phyloP scores from a whole-genome alignment of 192 early-diverging fungal genomes.

The Linderina pennispora region DNA sequence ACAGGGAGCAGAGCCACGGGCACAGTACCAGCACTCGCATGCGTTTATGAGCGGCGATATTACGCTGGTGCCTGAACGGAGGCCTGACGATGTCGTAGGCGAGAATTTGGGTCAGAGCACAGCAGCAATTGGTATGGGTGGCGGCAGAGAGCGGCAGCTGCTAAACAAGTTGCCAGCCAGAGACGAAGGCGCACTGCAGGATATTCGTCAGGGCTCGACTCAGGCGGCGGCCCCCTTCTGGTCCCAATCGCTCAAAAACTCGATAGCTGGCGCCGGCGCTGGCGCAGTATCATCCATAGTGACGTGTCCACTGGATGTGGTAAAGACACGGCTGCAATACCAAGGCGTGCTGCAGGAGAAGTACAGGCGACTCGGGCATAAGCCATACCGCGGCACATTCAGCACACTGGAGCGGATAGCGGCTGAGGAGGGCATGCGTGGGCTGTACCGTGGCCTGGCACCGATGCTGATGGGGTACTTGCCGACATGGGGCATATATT shows the following conservation, averaged over 20 bases:
- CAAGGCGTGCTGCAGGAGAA: conserved; percentile 47
- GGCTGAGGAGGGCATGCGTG: conserved; percentile 75
- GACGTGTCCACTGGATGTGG: conserved; percentile 89
- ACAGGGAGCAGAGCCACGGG: neutral
- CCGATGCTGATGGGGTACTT: conserved; percentile 86
- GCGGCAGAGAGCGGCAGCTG: too few species aligned
- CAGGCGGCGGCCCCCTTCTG: neutral
- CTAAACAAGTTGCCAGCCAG: too few species aligned
- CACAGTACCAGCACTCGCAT: too few species aligned
- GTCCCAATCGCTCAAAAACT: conserved; percentile 53
- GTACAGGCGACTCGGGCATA: conserved; percentile 14
- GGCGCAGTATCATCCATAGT: conserved; percentile 77
- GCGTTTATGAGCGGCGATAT: too few species aligned
- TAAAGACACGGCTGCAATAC: conserved; percentile 92
- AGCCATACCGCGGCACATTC: conserved; percentile 44
- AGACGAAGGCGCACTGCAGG: too few species aligned
- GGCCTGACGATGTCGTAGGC: too few species aligned
- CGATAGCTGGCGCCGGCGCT: conserved; percentile 76
- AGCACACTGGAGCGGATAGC: conserved; percentile 67
- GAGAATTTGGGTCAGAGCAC: too few species aligned
- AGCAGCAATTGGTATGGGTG: too few species aligned
- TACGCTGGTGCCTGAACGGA: too few species aligned
- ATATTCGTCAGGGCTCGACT: too few species aligned
- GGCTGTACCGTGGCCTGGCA: conserved; percentile 84
- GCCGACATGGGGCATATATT: conserved; percentile 90